phyloP scores from a whole-genome alignment of 108 stramenopile genomes.

The Pinguiococcus pyrenoidosus region DNA sequence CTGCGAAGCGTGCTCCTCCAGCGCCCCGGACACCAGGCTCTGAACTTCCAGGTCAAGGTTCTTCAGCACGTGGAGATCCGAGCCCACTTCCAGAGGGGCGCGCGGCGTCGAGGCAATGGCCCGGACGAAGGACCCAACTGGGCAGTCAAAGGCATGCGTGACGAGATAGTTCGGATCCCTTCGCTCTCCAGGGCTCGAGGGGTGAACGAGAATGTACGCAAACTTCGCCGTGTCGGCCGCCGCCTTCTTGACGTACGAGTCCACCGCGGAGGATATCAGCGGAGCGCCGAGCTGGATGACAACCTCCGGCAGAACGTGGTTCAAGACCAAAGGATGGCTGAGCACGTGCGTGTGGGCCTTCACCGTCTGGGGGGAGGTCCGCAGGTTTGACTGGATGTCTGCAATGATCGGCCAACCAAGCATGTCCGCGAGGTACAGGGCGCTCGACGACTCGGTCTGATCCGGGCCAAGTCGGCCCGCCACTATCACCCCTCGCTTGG shows the following conservation, averaged over 20 bases:
- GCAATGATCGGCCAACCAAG: conserved; percentile 61
- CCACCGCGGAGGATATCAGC: conserved; percentile 59
- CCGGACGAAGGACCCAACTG: no score
- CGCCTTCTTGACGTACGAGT: conserved; percentile 1
- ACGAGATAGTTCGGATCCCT: background rate
- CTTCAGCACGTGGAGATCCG: no score
- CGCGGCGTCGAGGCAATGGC: no score
- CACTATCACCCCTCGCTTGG: no score
- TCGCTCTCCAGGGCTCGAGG: background rate
- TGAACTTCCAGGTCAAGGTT: no score
- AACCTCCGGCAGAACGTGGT: conserved; percentile 60
- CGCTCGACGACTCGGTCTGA: no score
- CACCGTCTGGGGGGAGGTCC: conserved; percentile 42
- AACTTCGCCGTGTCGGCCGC: no score
- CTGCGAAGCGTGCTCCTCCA: no score
- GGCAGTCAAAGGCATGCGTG: background rate
- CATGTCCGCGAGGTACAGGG: conserved; percentile 42
- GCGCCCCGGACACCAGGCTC: no score
- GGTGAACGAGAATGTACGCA: background rate
- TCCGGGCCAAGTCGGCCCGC: no score
- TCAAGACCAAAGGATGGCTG: conserved; percentile 42
- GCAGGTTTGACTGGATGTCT: conserved; percentile 52
- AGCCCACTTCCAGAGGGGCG: no score
- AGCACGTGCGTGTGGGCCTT: conserved; percentile 64
- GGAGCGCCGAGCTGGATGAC: conserved; percentile 69